Percentiles rank a stretch among this genome's conserved stretches.
These are phyloP conservation scores for Davidsoniella neocaledoniae DNA, from an alignment of 2,329 filamentous ascomycete species.

Conservation along the genomic window DNA sequence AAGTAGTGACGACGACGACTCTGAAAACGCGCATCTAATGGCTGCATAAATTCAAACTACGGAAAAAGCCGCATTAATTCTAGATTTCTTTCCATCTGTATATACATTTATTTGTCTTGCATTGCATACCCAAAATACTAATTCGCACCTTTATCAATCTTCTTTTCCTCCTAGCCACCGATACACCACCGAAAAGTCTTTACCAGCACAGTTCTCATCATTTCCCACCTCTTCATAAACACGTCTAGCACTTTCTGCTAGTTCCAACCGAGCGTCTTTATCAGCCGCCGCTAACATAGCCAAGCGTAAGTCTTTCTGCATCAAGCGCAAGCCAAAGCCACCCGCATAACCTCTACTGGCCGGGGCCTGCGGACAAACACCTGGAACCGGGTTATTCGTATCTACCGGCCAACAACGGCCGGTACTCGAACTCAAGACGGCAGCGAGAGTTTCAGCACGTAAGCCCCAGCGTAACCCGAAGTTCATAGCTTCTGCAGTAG, in stretches of 20 bases:
- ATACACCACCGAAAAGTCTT: constrained; percentile 73
- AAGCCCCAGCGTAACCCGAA: constrained; percentile 44
- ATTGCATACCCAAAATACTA: neutral
- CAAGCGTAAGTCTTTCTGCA: constrained; percentile 64
- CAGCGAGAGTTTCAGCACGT: constrained; percentile 50
- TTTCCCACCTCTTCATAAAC: constrained; percentile 53
- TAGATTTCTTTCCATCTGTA: neutral
- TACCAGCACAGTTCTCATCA: constrained; percentile 43
- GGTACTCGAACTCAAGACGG: constrained; percentile 83
- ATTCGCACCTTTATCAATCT: neutral
- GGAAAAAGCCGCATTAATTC: neutral
- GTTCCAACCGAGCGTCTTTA: constrained; percentile 45
- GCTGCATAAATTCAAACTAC: constrained; percentile 17
- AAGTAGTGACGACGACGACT: constrained; percentile 30
- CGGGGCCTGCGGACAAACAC: constrained; percentile 61
- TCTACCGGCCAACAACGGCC: constrained; percentile 95
- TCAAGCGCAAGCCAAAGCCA: constrained; percentile 60
- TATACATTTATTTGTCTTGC: constrained; percentile 1
- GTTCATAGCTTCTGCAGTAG: constrained; percentile 49
- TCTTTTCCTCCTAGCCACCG: constrained; percentile 46
- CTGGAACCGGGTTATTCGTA: constrained; percentile 84
- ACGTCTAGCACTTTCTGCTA: constrained; percentile 44
- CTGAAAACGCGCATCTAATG: constrained; percentile 28
- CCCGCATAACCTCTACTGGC: constrained; percentile 60
- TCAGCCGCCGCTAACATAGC: constrained; percentile 57